Evolutionary conservation across 805 yeast genomes (phyloP).

Genomic region (Candida michaelii): DNA sequence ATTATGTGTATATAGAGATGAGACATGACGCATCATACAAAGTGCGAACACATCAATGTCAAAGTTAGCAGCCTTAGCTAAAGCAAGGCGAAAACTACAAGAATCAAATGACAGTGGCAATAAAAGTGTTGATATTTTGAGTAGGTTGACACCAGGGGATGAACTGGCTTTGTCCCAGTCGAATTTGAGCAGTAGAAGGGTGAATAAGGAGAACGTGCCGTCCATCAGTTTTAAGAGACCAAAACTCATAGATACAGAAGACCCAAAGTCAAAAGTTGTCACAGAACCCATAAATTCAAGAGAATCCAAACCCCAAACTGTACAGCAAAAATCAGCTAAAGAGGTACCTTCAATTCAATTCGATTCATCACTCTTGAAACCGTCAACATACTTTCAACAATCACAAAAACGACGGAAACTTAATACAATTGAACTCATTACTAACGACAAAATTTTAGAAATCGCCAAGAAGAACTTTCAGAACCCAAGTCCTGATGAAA

Average conservation of each 20-base stretch:
- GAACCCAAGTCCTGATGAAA: constrained; percentile 83
- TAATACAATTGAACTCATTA: constrained; percentile 32
- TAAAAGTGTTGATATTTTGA: constrained; percentile 21
- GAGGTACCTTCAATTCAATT: background rate
- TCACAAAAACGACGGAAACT: constrained; percentile 22
- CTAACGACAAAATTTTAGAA: constrained; percentile 40
- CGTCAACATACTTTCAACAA: background rate
- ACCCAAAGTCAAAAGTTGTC: no score
- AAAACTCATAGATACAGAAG: no score
- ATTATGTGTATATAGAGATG: background rate
- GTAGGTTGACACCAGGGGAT: constrained; percentile 10
- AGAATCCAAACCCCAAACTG: no score
- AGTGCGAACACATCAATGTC: constrained; percentile 20
- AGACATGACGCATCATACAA: background rate
- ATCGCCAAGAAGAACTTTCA: constrained; percentile 55
- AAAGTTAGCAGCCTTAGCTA: constrained; percentile 50
- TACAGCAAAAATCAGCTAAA: no score
- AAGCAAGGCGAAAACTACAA: constrained; percentile 27
- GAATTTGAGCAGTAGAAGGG: background rate
- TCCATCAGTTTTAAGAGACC: background rate
- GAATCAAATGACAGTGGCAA: constrained; percentile 8
- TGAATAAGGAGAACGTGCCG: constrained; percentile 3
- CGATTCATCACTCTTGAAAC: constrained; percentile 10
- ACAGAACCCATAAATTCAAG: background rate
- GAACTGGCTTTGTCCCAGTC: background rate